These are phyloP conservation scores for Penicillium paxilli DNA, from an alignment of 495 filamentous ascomycete genomes.

Conservation along the genomic window DNA sequence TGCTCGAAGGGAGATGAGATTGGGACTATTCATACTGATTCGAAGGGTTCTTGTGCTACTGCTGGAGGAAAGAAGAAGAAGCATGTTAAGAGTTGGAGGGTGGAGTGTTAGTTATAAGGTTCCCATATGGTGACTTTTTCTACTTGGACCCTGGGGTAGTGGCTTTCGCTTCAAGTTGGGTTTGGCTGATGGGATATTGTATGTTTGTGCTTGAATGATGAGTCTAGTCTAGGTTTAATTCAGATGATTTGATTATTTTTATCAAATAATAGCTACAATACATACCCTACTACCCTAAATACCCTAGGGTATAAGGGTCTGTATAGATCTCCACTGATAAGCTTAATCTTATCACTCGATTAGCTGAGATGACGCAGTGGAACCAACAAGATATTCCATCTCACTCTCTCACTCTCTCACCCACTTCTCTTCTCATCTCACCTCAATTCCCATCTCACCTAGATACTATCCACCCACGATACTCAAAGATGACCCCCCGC, in stretches of 20 bases:
- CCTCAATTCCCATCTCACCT: background rate
- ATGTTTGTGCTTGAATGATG: background rate
- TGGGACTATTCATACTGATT: background rate
- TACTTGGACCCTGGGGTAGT: too few relatives aligned
- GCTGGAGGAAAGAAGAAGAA: conserved; percentile 5
- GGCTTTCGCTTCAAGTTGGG: too few relatives aligned
- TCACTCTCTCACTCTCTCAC: too few relatives aligned
- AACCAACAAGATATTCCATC: too few relatives aligned
- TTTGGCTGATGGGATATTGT: conserved; percentile 1
- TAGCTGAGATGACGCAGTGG: background rate
- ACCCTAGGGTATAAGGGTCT: too few relatives aligned
- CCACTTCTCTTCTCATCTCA: background rate
- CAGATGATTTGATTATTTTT: too few relatives aligned
- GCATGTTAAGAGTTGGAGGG: conserved; percentile 11
- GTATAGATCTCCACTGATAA: background rate
- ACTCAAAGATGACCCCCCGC: conserved; percentile 70
- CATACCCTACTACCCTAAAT: background rate
- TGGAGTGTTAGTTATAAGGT: conserved; percentile 7
- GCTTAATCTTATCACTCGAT: too few relatives aligned
- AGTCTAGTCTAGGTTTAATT: too few relatives aligned
- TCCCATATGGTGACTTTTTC: too few relatives aligned
- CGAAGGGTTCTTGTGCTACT: background rate
- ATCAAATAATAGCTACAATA: background rate
- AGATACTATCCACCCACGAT: background rate
- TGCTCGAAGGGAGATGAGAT: conserved; percentile 8